Evolutionary conservation across 2,329 filamentous ascomycete genomes (phyloP).

Genomic region (Pyrenophora graminea): DNA sequence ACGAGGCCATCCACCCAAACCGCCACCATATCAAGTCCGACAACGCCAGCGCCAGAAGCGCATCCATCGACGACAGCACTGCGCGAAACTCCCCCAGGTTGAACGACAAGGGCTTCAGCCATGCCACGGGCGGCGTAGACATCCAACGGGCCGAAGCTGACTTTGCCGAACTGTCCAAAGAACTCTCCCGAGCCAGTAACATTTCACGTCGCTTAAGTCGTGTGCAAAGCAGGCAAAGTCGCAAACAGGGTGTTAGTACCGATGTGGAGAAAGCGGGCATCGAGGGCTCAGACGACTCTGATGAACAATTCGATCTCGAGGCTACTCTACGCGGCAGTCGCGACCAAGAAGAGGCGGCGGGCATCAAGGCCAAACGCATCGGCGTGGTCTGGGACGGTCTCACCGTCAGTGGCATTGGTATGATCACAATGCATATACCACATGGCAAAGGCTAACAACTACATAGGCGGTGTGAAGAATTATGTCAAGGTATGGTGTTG

Average conservation of each 20-base stretch:
- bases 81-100: slow-evolving; percentile 28
- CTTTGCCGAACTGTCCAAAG: slow-evolving; percentile 66
- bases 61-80: slow-evolving; percentile 28
- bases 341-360: slow-evolving; percentile 72
- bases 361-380: slow-evolving; percentile 75
- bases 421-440: background rate
- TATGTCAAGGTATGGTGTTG: slow-evolving; percentile 54
- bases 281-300: slow-evolving; percentile 39
- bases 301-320: slow-evolving; percentile 74
- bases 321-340: slow-evolving; percentile 71
- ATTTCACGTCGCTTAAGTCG: slow-evolving; percentile 46
- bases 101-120: slow-evolving; percentile 22
- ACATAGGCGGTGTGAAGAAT: slow-evolving; percentile 65
- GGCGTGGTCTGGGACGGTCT: slow-evolving; percentile 77
- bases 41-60: slow-evolving; percentile 24
- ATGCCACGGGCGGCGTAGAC: slow-evolving; percentile 53
- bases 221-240: slow-evolving; percentile 53
- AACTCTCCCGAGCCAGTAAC: slow-evolving; percentile 49
- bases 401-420: slow-evolving; percentile 73
- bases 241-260: slow-evolving; percentile 34
- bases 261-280: slow-evolving; percentile 64
- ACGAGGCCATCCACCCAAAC: slow-evolving; percentile 36
- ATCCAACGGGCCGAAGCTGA: slow-evolving; percentile 71
- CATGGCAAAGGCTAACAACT: slow-evolving; percentile 4
- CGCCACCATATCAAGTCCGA: slow-evolving; percentile 20